These are phyloP conservation scores for Metschnikowia cubensis DNA, from an alignment of 805 yeast species.

Conservation along the genomic window DNA sequence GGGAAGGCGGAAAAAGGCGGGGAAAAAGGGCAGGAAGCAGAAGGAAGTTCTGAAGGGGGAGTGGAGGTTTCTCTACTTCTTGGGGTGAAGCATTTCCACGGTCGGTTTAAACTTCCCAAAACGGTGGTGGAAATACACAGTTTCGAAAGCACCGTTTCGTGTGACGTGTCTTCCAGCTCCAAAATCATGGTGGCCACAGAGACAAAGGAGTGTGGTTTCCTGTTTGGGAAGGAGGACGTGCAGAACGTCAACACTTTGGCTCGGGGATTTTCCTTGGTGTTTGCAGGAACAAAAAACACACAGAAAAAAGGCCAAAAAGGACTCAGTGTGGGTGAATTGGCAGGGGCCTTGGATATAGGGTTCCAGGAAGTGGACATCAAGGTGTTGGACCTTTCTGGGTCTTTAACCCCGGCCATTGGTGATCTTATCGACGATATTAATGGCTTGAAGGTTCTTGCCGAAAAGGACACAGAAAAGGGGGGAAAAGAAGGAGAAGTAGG, in stretches of 20 bases:
- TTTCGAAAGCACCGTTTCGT: not conserved
- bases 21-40: not conserved
- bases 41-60: not conserved
- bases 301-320: not conserved
- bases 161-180: not conserved
- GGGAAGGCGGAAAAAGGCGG: not conserved
- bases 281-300: not conserved
- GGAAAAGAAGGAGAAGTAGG: not conserved
- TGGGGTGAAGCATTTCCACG: constrained; percentile 8
- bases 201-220: not conserved
- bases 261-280: not conserved
- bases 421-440: not conserved
- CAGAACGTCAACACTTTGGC: not conserved
- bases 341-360: constrained; percentile 2
- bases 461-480: not conserved
- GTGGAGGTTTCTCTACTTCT: not conserved
- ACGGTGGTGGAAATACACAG: constrained; percentile 8
- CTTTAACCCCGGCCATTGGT: not conserved
- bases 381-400: constrained; percentile 5
- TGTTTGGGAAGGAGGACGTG: not conserved
- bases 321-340: not conserved
- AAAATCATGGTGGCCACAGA: not conserved
- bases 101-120: constrained; percentile 3
- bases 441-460: constrained; percentile 1
- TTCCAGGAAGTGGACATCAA: constrained; percentile 6